Conservation (phyloP, 1,139 yeast species). For the Meyerozyma elateridarum region DNA sequence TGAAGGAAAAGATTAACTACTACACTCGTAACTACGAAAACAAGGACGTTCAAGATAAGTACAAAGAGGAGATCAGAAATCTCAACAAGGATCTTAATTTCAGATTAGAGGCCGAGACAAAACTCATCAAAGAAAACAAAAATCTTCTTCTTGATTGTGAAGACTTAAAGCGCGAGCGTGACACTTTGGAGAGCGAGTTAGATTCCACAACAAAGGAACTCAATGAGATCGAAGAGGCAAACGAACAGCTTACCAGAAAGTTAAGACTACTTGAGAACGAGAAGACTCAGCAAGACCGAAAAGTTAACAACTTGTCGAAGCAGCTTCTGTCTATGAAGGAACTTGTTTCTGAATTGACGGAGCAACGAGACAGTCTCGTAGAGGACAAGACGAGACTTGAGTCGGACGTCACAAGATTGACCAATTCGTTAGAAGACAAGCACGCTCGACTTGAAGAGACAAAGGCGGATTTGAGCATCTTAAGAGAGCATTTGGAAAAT, state of each 20-base stretch:
- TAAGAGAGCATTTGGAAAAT: slow-evolving; percentile 34
- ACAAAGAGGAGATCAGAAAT: slow-evolving; percentile 53
- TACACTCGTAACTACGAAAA: slow-evolving; percentile 47
- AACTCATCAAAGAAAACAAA: slow-evolving; percentile 59
- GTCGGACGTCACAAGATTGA: slow-evolving; percentile 38
- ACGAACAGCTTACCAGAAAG: slow-evolving; percentile 43
- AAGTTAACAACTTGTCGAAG: slow-evolving; percentile 42
- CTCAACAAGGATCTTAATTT: slow-evolving; percentile 55
- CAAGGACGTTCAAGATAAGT: slow-evolving; percentile 37
- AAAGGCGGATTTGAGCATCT: slow-evolving; percentile 25
- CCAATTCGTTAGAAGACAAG: slow-evolving; percentile 42
- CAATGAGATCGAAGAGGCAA: slow-evolving; percentile 40
- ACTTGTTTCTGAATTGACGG: slow-evolving; percentile 45
- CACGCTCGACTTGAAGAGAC: slow-evolving; percentile 29
- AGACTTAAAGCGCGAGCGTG: slow-evolving; percentile 42
- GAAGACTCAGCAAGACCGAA: slow-evolving; percentile 40
- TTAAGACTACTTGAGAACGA: slow-evolving; percentile 45
- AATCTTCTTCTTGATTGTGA: slow-evolving; percentile 60
- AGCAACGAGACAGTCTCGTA: slow-evolving; percentile 47
- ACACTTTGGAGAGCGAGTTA: slow-evolving; percentile 49
- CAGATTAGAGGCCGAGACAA: slow-evolving; percentile 59
- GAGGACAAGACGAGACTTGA: slow-evolving; percentile 46
- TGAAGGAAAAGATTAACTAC: slow-evolving; percentile 52
- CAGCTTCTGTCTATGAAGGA: slow-evolving; percentile 51
- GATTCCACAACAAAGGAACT: slow-evolving; percentile 48